Base-by-base conservation (phyloP, 2,329 filamentous ascomycete species). In the Scolecobasidium constrictum region DNA sequence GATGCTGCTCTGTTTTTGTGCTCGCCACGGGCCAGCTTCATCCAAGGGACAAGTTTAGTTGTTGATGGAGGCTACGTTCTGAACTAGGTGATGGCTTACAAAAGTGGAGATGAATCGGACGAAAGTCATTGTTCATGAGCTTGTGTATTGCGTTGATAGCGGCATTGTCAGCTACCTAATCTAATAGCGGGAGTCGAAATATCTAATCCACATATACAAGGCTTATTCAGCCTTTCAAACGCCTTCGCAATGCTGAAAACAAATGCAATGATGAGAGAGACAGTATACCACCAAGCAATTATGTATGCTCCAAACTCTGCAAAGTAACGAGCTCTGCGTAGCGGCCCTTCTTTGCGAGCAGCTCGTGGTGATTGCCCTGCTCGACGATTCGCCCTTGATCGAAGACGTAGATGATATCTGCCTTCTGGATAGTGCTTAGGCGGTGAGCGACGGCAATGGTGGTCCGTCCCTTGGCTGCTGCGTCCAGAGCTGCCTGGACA, bases 321-420 rank as follows among this genome's bases (percentile, higher is more conserved):
- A 90, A 64, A 50, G 83, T 85, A 38, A 90, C 85, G 49, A 92
- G 61, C 65, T 90, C 84, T 7, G 75, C 78, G 56, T 92, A 92
- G 38, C 82, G 71, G 3, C 83, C 83, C 49, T 78, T 77, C 56
- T 69, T 72, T 13, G 37, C 46, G 15, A 47, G 17, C 38, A 47
- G 36, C 15, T 47, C 50, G 69, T 72, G 73, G 84, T 96, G 90
- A 6, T 78, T 86, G 4, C 90, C 90, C 51, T 76, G 74, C 67
- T 96, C 90, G 1, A 93, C 83, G 35, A 96, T 77, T 46, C 77
- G 74, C 5, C 90, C 92, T 53, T 85, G 80, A 60, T 95, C 88
- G 58, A 96, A 92, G n/a, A 96, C 90, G 50, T 93, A 95, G 53
- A 96, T 96, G 38, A 90, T 67, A 57, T 96, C 90, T 1, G 90